Evolutionary conservation across 768 basidiomycete species (phyloP), one percentile per base, ranked within the genome.

Genomic region (Russula compacta): DNA sequence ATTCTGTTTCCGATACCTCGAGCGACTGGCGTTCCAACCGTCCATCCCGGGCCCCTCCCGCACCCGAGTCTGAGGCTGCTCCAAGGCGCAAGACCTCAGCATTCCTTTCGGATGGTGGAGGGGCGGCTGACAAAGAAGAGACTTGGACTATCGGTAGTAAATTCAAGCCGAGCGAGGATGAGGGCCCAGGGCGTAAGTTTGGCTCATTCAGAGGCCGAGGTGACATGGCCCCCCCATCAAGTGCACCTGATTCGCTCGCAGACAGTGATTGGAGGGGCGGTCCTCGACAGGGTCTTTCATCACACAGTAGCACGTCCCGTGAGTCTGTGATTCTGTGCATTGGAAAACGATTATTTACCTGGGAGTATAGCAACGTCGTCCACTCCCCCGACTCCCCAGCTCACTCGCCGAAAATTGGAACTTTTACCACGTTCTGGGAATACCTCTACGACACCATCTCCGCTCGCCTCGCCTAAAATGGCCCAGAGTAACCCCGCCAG

Each of bases 311-410:
- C 61, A 79, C 77, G 52, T 89, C 89, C 38, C 87, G 88, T 89
- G 71, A 67, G 86, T 74, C 32, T 39, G 21, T 51, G 54, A 40
- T 46, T 47, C 39, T 43, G 10, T n/a, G 46, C 52, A 35, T 56
- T 19, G 29, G 40, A 24, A 29, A 29, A 42, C 42, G 59, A 62
- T 40, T 43, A n/a, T 58, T 65, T 12, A 64, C 56, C 68, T 65
- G 40, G 39, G 5, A 49, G 24, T 46, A 38, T 67, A 91, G 87
- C 89, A 38, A 82, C 72, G 56, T 82, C 71, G 66, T 89, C 89
- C 46, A 86, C 86, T 35, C 87, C 92, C 33, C 84, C 92, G 4
- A 90, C 91, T 11, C 92, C 92, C 40, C 88, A 90, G 68, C 73
- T 89, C 65, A 77, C 77, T 60, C 86, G 93, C 51, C 82, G 83